Conservation (phyloP, 805 yeast species). For the Kodamaea fukazawae region DNA sequence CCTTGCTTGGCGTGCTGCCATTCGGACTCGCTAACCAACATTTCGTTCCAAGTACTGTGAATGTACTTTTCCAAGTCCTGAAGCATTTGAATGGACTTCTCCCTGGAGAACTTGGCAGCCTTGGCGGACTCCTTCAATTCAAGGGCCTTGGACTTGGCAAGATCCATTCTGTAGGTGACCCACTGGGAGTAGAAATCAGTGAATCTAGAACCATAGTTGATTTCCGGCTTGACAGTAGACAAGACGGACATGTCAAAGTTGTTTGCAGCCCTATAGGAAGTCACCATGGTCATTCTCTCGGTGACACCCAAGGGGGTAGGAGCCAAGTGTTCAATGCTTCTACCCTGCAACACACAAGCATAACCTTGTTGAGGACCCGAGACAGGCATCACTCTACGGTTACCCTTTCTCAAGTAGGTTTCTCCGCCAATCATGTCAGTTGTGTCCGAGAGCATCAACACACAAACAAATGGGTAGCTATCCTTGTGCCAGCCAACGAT, state of each 20-base stretch:
- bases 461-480: constrained; percentile 64
- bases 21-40: constrained; percentile 23
- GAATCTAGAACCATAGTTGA: constrained; percentile 34
- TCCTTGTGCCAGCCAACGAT: constrained; percentile 64
- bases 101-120: constrained; percentile 26
- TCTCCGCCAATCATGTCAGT: constrained; percentile 60
- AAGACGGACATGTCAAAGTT: constrained; percentile 31
- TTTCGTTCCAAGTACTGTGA: constrained; percentile 28
- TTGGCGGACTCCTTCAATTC: constrained; percentile 16
- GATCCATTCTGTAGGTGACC: constrained; percentile 29
- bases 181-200: constrained; percentile 38
- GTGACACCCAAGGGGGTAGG: constrained; percentile 39
- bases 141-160: constrained; percentile 25
- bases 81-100: constrained; percentile 15
- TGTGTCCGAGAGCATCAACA: constrained; percentile 60
- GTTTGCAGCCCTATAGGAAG: constrained; percentile 36
- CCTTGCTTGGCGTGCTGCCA: constrained; percentile 13
- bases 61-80: constrained; percentile 25
- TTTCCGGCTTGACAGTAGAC: constrained; percentile 38
- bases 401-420: constrained; percentile 50
- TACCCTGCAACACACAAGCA: constrained; percentile 49
- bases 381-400: constrained; percentile 13
- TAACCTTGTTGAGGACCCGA: constrained; percentile 48
- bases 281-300: constrained; percentile 44
- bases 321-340: constrained; percentile 46